phyloP scores from a whole-genome alignment of 2,329 filamentous ascomycete genomes.

The Xylariomycetidae sp. region DNA sequence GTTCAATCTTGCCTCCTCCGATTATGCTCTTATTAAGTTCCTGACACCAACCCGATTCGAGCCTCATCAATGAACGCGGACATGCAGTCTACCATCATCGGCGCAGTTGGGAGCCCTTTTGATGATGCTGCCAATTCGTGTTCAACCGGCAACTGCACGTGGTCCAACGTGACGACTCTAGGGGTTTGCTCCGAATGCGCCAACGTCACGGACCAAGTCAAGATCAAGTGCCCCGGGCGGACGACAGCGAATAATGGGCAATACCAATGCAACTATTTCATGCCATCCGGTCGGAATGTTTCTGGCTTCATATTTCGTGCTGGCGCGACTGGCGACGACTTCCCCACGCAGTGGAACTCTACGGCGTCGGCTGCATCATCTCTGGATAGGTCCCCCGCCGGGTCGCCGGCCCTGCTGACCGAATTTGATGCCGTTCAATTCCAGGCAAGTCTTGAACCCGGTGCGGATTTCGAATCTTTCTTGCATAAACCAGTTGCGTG shows the following conservation, averaged over 20 bases:
- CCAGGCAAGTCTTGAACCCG: background rate
- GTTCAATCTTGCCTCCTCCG: too few species aligned
- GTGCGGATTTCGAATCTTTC: background rate
- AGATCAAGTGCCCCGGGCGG: slow-evolving; percentile 1
- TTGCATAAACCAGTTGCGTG: slow-evolving; percentile 3
- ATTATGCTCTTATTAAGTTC: too few species aligned
- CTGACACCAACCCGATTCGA: background rate
- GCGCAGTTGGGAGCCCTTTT: background rate
- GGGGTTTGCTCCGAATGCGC: slow-evolving; percentile 4
- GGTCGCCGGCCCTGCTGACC: background rate
- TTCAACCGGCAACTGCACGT: slow-evolving; percentile 4
- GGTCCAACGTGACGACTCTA: slow-evolving; percentile 2
- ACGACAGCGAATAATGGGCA: background rate
- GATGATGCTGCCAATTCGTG: background rate
- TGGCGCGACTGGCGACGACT: slow-evolving; percentile 1
- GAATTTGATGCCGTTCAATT: slow-evolving; percentile 3
- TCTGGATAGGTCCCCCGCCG: background rate
- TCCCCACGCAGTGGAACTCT: slow-evolving; percentile 5
- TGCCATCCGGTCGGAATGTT: slow-evolving; percentile 3
- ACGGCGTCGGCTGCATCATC: background rate
- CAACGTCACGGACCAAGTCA: slow-evolving; percentile 3
- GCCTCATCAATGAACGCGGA: background rate
- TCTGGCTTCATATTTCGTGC: background rate
- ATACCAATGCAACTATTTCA: slow-evolving; percentile 2
- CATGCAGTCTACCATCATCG: slow-evolving; percentile 5